These are phyloP conservation scores for Curvularia hawaiiensis DNA, from an alignment of 2,329 filamentous ascomycete species.

Conservation along the genomic window DNA sequence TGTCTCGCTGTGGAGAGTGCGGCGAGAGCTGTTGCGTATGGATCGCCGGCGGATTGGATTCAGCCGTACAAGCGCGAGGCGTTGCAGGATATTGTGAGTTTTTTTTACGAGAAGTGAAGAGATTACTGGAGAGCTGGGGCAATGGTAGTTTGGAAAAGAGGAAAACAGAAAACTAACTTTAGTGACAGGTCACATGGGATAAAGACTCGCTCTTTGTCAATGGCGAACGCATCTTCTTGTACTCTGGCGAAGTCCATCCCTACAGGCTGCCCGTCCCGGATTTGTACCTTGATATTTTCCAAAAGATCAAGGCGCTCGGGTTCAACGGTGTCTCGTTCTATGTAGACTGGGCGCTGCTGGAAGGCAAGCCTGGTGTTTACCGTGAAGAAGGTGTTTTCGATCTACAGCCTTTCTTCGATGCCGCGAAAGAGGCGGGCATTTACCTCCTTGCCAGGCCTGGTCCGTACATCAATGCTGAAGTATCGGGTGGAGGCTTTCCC, in stretches of 20 bases:
- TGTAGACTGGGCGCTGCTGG: conserved; percentile 76
- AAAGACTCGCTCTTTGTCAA: conserved; percentile 71
- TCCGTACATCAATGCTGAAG: conserved; percentile 81
- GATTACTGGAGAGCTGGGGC: not conserved
- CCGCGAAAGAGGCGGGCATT: conserved; percentile 73
- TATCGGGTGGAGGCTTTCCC: conserved; percentile 76
- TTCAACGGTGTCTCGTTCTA: conserved; percentile 84
- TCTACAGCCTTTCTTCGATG: conserved; percentile 76
- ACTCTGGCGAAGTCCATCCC: conserved; percentile 75
- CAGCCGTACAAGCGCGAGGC: conserved; percentile 56
- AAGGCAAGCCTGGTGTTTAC: conserved; percentile 74
- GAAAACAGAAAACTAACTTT: not conserved
- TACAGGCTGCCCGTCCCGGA: conserved; percentile 67
- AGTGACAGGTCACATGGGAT: conserved; percentile 68
- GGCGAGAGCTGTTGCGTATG: conserved; percentile 57
- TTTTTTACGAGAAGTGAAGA: not conserved
- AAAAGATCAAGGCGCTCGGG: conserved; percentile 81
- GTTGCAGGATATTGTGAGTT: conserved; percentile 61
- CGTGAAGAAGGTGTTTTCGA: conserved; percentile 73
- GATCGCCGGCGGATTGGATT: conserved; percentile 54
- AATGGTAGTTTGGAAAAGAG: not conserved
- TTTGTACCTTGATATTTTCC: conserved; percentile 74
- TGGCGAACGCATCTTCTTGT: conserved; percentile 73
- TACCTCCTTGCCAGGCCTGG: conserved; percentile 74
- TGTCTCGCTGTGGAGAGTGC: conserved; percentile 53